These are phyloP conservation scores for Pueraria montana DNA, from an alignment of 306 rosid species.

Conservation along the genomic window DNA sequence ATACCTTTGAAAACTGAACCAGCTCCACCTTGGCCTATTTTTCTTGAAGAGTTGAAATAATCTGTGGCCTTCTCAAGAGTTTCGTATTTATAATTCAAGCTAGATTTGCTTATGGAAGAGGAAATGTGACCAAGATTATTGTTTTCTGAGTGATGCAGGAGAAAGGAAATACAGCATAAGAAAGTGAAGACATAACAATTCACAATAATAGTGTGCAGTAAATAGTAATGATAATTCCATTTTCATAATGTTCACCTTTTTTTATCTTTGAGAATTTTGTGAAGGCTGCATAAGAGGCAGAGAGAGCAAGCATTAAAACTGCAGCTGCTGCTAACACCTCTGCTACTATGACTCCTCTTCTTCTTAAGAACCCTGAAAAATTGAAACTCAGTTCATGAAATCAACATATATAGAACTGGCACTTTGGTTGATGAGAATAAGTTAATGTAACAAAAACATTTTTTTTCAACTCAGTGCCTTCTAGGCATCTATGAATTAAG, in stretches of 20 bases:
- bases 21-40: slow-evolving; percentile 93
- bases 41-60: slow-evolving; percentile 71
- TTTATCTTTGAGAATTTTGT: slow-evolving; percentile 56
- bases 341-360: slow-evolving; percentile 66
- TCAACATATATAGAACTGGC: slow-evolving; percentile 6
- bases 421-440: slow-evolving; percentile 33
- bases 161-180: slow-evolving; percentile 32
- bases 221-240: not conserved
- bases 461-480: not conserved
- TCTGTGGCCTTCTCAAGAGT: slow-evolving; percentile 85
- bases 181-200: not conserved
- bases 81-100: slow-evolving; percentile 79
- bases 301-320: slow-evolving; percentile 58
- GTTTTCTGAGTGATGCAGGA: slow-evolving; percentile 50
- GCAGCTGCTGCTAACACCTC: slow-evolving; percentile 68
- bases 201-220: not conserved
- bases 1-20: slow-evolving; percentile 87
- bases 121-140: slow-evolving; percentile 51
- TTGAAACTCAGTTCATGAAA: not conserved
- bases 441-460: not conserved
- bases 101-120: slow-evolving; percentile 57
- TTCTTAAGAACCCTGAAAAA: slow-evolving; percentile 59
- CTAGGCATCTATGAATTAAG: slow-evolving; percentile 6
- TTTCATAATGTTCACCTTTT: slow-evolving; percentile 50
- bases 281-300: slow-evolving; percentile 65